These are phyloP conservation scores for Leptographium lundbergii DNA, from an alignment of 2,329 filamentous ascomycete species.

Conservation along the genomic window DNA sequence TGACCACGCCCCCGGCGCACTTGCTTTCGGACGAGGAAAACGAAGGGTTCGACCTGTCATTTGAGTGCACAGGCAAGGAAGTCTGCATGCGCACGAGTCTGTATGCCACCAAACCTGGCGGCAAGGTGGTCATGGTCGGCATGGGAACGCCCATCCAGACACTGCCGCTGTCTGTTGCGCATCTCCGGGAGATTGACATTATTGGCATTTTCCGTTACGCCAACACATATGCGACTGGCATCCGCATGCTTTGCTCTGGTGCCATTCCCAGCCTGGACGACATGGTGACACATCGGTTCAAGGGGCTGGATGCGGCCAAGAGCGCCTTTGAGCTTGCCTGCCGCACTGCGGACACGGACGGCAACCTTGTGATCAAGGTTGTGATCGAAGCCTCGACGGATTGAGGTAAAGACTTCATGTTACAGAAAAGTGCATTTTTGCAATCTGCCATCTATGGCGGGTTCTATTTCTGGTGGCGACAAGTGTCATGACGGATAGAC, in stretches of 20 bases:
- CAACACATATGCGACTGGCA: conserved; percentile 62
- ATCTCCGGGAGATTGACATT: conserved; percentile 64
- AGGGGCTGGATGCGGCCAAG: conserved; percentile 47
- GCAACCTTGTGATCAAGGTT: conserved; percentile 61
- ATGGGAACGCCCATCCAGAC: conserved; percentile 71
- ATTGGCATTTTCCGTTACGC: conserved; percentile 69
- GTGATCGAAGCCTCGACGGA: conserved; percentile 32
- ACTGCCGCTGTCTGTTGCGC: conserved; percentile 58
- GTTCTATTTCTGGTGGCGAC: not conserved
- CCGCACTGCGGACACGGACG: conserved; percentile 53
- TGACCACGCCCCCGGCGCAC: conserved; percentile 20
- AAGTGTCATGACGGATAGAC: not conserved
- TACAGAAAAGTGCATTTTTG: not conserved
- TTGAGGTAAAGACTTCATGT: not conserved
- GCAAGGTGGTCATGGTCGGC: conserved; percentile 63
- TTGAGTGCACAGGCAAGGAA: conserved; percentile 68
- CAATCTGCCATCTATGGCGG: not conserved
- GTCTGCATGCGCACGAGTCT: conserved; percentile 63
- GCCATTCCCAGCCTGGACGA: conserved; percentile 51
- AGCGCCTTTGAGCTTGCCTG: conserved; percentile 59
- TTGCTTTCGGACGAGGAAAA: conserved; percentile 40
- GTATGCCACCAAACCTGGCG: conserved; percentile 57
- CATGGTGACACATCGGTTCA: conserved; percentile 62
- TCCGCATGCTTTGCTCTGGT: conserved; percentile 42
- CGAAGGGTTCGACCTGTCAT: conserved; percentile 55